phyloP scores from a whole-genome alignment of 2,329 filamentous ascomycete genomes.

The Alternaria tenuissima region DNA sequence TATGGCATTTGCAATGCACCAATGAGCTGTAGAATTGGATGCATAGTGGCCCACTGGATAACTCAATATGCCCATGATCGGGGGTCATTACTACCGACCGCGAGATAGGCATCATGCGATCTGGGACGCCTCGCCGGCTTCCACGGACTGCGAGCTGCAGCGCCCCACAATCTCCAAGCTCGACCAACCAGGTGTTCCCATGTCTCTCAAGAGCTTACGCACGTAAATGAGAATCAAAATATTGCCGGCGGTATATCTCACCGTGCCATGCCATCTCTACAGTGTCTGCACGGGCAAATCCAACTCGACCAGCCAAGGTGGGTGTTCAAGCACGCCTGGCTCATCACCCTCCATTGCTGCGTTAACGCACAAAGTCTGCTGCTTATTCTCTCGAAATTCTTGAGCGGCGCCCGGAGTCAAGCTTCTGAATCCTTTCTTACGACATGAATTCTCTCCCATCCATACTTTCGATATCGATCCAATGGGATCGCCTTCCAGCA shows the following conservation, averaged over 20 bases:
- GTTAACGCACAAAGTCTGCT: slow-evolving; percentile 66
- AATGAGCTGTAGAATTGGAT: slow-evolving; percentile 5
- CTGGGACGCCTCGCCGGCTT: neutral
- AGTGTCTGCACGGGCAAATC: slow-evolving; percentile 40
- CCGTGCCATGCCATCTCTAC: neutral
- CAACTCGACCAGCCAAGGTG: slow-evolving; percentile 64
- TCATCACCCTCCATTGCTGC: slow-evolving; percentile 61
- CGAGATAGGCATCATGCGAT: slow-evolving; percentile 1
- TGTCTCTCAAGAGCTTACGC: neutral
- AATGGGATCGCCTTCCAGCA: slow-evolving; percentile 14
- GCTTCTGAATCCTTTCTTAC: slow-evolving; percentile 29
- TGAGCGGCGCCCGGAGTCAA: slow-evolving; percentile 41
- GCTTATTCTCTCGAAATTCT: slow-evolving; percentile 41
- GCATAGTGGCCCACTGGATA: neutral
- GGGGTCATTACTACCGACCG: slow-evolving; percentile 14
- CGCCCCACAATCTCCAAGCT: neutral
- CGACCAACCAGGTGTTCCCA: neutral
- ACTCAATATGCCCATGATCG: slow-evolving; percentile 7
- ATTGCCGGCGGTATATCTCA: neutral
- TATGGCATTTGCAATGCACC: slow-evolving; percentile 3
- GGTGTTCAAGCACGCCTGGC: slow-evolving; percentile 56
- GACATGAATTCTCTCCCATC: slow-evolving; percentile 33
- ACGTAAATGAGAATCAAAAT: neutral
- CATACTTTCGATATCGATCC: slow-evolving; percentile 24
- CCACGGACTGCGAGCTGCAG: slow-evolving; percentile 9